phyloP scores from a whole-genome alignment of 129 eudicot genomes.

The Flaveria linearis region DNA sequence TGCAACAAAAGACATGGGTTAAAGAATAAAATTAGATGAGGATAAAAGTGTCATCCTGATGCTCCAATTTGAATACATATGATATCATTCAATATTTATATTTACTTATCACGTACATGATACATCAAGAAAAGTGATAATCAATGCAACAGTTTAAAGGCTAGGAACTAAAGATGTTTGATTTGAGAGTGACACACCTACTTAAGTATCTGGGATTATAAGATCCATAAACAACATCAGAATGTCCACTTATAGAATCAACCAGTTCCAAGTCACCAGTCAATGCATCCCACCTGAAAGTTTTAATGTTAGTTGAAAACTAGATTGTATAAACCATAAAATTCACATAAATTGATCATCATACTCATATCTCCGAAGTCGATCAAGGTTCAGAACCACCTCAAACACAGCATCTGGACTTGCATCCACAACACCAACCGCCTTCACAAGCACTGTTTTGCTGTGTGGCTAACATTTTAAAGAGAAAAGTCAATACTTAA shows the following conservation, averaged over 20 bases:
- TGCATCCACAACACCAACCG: constrained; percentile 87
- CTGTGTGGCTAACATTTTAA: constrained; percentile 44
- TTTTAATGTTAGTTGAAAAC: constrained; percentile 23
- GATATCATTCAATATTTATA: neutral
- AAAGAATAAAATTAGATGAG: neutral
- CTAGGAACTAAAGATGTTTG: neutral
- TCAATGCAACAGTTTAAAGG: constrained; percentile 1
- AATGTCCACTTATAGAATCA: constrained; percentile 75
- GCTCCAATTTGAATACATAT: constrained; percentile 13
- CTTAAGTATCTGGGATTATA: constrained; percentile 58
- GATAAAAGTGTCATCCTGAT: constrained; percentile 2
- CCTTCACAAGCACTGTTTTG: constrained; percentile 84
- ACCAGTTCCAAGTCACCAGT: constrained; percentile 82
- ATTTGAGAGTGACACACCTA: constrained; percentile 46
- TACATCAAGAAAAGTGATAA: neutral
- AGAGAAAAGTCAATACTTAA: constrained; percentile 8
- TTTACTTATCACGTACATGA: neutral
- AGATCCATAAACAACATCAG: constrained; percentile 86
- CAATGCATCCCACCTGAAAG: constrained; percentile 82
- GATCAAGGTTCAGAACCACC: constrained; percentile 69
- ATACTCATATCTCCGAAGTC: constrained; percentile 81
- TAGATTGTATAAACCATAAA: neutral
- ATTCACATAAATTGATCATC: constrained; percentile 33
- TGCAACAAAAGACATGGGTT: constrained; percentile 31
- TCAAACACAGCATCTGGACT: constrained; percentile 87